phyloP scores from a whole-genome alignment of 257 asterid genomes.

The Solanum gandarillasii region DNA sequence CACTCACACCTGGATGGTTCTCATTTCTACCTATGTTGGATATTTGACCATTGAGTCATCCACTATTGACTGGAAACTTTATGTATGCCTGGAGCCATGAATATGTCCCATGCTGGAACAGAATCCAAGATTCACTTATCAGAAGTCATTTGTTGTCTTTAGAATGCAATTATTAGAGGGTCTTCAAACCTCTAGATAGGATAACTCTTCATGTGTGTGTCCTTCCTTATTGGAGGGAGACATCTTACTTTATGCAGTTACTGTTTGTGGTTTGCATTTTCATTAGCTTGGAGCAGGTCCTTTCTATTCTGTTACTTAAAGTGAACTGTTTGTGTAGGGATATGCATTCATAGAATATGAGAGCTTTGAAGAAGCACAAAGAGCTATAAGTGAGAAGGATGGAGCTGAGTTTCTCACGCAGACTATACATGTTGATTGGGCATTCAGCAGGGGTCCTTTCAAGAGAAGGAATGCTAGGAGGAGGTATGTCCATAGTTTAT shows the following conservation, averaged over 20 bases:
- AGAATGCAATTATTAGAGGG: too few relatives aligned
- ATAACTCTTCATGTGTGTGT: background rate
- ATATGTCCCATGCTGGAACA: background rate
- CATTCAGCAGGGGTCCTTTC: slow-evolving; percentile 90
- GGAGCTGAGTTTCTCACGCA: slow-evolving; percentile 59
- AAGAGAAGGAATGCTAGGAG: slow-evolving; percentile 69
- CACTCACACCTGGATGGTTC: background rate
- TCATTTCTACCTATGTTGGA: background rate
- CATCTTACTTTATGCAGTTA: background rate
- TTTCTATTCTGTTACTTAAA: background rate
- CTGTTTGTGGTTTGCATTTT: background rate
- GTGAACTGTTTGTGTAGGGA: slow-evolving; percentile 27
- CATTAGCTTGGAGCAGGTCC: background rate
- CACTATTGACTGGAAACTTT: background rate
- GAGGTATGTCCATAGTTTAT: slow-evolving; percentile 36
- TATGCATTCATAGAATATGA: slow-evolving; percentile 75
- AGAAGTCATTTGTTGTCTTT: background rate
- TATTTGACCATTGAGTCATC: background rate
- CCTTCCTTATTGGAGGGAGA: background rate
- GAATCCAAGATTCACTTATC: background rate
- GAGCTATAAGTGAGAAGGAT: slow-evolving; percentile 61
- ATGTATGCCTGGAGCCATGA: background rate
- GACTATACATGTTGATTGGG: slow-evolving; percentile 69
- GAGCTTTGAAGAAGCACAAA: slow-evolving; percentile 68
- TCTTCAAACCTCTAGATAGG: too few relatives aligned